phyloP scores from a whole-genome alignment of 805 yeast species.

The Grigorovia jiainica region DNA sequence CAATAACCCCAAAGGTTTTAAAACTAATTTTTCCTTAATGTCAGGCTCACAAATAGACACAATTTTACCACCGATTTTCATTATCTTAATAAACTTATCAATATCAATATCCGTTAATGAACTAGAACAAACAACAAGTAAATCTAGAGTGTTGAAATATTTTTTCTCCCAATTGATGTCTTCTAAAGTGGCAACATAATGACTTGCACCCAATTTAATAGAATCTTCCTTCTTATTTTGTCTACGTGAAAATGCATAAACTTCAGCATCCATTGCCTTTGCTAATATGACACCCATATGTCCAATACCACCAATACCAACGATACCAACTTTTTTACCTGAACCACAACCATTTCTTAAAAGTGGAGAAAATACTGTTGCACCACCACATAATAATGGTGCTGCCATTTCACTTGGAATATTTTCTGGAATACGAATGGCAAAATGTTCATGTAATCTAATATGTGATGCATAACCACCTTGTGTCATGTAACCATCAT shows the following conservation, averaged over 20 bases:
- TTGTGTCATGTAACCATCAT: constrained; percentile 39
- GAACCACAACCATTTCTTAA: constrained; percentile 41
- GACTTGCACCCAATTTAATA: constrained; percentile 42
- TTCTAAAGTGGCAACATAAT: constrained; percentile 45
- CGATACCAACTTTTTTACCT: constrained; percentile 43
- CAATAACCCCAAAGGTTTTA: constrained; percentile 11
- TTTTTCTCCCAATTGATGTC: constrained; percentile 33
- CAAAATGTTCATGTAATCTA: constrained; percentile 54
- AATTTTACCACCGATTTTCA: constrained; percentile 31
- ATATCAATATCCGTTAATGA: constrained; percentile 33
- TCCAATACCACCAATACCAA: constrained; percentile 51
- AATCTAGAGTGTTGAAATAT: constrained; percentile 33
- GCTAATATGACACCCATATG: constrained; percentile 49
- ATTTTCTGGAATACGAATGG: constrained; percentile 51
- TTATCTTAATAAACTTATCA: constrained; percentile 23
- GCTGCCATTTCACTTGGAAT: constrained; percentile 49
- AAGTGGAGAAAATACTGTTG: constrained; percentile 63
- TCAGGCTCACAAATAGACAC: constrained; percentile 19
- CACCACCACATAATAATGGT: constrained; percentile 71
- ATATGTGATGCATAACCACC: constrained; percentile 70
- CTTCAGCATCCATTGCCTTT: constrained; percentile 52
- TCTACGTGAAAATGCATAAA: constrained; percentile 47
- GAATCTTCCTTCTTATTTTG: constrained; percentile 41
- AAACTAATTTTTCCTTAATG: constrained; percentile 7
- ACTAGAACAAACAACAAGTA: constrained; percentile 41